Base-by-base conservation (phyloP, 2,329 filamentous ascomycete species). In the Xylariomycetidae sp. region DNA sequence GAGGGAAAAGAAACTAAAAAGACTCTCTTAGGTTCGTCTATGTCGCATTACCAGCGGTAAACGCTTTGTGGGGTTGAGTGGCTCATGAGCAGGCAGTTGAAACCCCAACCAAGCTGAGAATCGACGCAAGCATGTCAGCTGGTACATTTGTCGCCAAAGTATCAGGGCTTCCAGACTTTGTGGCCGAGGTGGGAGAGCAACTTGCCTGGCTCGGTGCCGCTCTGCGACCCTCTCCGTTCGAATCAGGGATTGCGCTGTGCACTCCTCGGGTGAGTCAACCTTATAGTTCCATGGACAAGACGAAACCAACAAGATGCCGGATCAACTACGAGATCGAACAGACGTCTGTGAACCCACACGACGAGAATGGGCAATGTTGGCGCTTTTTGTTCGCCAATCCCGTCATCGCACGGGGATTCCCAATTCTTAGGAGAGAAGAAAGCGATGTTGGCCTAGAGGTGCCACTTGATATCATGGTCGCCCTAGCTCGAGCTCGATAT, bases 121-220 rank as follows among this genome's bases (percentile, higher is more conserved):
- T n/a, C n/a, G n/a, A n/a, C n/a, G 29, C 27, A 10, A 16, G 5
- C 4, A 29, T 34, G 28, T 13, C 13, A 7, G 13, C 15, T 7
- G 17, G 25, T 14, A 16, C 25, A 16, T 29, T 19, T 14, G 25
- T 34, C 11, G 25, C 37, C 5, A 33, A 9, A 5, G 38, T 28
- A 14, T 27, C 16, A 8, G 41, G 41, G 7, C 16, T 35, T 4
- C 13, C 33, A 3, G 28, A 38, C 9, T 42, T 38, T n/a, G 25
- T 62, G 12, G 50, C 48, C n/a, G 58, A 63, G 35, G 37, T 59
- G 27, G 59, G 51, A 6, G 47, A 62, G 37, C 53, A 60, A 34
- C 28, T 63, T 25, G 53, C 54, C 12, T 63, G 59, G 59, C 40
- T 63, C 6, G 48, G 44, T 16, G 46, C 56, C 25, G 50, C 58